A percentile compares a stretch with the other conserved stretches of the same genome.
phyloP scores from a whole-genome alignment of 1,284 basidiomycete genomes.

The Lentinula novae-zelandiae region DNA sequence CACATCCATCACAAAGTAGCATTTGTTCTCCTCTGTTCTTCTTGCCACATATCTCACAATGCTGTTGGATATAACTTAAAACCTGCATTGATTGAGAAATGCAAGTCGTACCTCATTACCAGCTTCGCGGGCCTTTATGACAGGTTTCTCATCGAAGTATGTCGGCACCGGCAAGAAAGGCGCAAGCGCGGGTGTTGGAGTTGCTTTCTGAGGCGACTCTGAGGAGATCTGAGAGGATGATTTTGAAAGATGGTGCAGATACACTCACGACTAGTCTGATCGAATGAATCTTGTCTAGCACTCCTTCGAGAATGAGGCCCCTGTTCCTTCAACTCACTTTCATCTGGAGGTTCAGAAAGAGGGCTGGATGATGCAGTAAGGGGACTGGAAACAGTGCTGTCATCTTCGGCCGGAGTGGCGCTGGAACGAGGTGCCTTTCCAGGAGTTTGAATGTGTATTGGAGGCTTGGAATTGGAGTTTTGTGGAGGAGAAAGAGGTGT shows the following conservation, averaged over 20 bases:
- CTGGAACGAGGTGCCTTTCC: conserved; percentile 36
- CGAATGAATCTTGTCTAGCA: conserved; percentile 36
- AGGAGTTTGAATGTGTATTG: conserved; percentile 19
- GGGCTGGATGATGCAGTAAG: conserved; percentile 69
- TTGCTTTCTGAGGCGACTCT: conserved; percentile 18
- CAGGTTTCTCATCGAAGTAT: conserved; percentile 17
- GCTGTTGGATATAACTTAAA: conserved; percentile 29
- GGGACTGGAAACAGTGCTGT: conserved; percentile 66
- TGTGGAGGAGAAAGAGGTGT: conserved; percentile 46
- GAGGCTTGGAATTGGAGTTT: conserved; percentile 22
- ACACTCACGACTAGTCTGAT: conserved; percentile 32
- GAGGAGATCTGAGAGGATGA: not conserved
- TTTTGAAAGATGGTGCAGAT: not conserved
- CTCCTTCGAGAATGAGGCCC: conserved; percentile 37
- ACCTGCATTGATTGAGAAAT: not conserved
- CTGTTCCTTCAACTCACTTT: conserved; percentile 54
- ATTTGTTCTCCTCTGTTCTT: conserved; percentile 88
- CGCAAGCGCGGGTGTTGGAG: conserved; percentile 15
- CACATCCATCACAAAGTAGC: conserved; percentile 96
- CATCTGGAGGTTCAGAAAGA: conserved; percentile 77
- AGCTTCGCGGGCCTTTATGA: not conserved
- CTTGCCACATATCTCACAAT: conserved; percentile 89
- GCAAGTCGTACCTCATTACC: conserved; percentile 7
- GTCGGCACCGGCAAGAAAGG: conserved; percentile 30
- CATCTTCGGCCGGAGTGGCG: conserved; percentile 26